phyloP scores from a whole-genome alignment of 352 stramenopile genomes.

The Pythium periplocum region DNA sequence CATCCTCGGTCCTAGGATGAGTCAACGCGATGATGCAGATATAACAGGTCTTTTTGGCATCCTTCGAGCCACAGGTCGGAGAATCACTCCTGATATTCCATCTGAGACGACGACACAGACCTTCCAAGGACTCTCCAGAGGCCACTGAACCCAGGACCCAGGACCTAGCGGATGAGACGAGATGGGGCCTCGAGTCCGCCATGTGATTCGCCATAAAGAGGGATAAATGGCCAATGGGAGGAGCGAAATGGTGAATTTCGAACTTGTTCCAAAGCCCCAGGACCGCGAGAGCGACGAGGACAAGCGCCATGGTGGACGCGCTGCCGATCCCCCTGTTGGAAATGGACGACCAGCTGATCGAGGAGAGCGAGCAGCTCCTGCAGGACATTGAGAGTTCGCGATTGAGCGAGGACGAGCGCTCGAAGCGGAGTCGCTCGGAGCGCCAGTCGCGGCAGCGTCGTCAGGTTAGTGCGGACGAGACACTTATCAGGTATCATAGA shows the following conservation, averaged over 20 bases:
- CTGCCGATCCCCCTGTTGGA: slow-evolving; percentile 14
- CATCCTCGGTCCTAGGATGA: too few relatives aligned
- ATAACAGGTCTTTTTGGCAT: too few relatives aligned
- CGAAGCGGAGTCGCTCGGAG: slow-evolving; percentile 15
- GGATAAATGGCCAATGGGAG: neutral
- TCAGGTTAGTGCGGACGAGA: slow-evolving; percentile 8
- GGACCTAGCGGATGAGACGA: too few relatives aligned
- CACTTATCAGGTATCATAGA: neutral
- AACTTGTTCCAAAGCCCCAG: neutral
- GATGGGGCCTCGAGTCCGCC: too few relatives aligned
- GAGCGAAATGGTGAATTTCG: slow-evolving; percentile 1
- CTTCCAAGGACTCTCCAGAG: too few relatives aligned
- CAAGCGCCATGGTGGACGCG: slow-evolving; percentile 4
- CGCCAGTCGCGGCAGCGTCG: slow-evolving; percentile 12
- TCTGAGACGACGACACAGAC: too few relatives aligned
- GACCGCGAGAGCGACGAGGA: neutral
- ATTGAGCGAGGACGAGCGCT: neutral
- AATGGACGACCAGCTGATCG: slow-evolving; percentile 6
- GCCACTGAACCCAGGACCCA: too few relatives aligned
- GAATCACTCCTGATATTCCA: too few relatives aligned
- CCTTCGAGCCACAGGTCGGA: too few relatives aligned
- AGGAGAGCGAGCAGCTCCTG: slow-evolving; percentile 14
- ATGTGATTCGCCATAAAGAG: too few relatives aligned
- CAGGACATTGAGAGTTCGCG: slow-evolving; percentile 2
- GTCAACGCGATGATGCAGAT: too few relatives aligned